phyloP scores from a whole-genome alignment of 768 basidiomycete genomes.

The Terana coerulea region DNA sequence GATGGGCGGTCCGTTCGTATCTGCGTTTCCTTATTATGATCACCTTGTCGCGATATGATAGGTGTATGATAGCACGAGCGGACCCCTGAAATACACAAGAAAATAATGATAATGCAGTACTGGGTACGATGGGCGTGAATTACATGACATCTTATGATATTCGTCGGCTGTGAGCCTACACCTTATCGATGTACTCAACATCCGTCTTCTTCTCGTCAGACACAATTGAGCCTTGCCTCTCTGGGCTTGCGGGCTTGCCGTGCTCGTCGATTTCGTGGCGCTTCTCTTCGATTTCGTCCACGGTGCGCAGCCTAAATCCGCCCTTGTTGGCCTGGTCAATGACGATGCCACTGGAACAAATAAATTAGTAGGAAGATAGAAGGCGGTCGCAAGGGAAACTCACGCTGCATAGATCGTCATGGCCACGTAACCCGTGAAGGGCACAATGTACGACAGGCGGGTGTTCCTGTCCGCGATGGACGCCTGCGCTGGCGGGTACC shows the following conservation, averaged over 20 bases:
- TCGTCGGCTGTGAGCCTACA: neutral
- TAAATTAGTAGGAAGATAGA: neutral
- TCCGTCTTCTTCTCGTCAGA: constrained; percentile 6
- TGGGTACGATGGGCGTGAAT: neutral
- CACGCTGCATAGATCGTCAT: constrained; percentile 58
- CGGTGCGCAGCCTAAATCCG: constrained; percentile 48
- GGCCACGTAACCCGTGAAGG: constrained; percentile 52
- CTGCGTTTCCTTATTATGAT: too few relatives aligned
- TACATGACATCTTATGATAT: neutral
- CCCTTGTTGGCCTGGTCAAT: constrained; percentile 44
- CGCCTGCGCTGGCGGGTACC: constrained; percentile 63
- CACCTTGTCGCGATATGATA: too few relatives aligned
- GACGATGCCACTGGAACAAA: constrained; percentile 44
- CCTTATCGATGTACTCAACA: constrained; percentile 6
- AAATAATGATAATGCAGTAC: neutral
- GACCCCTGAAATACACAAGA: neutral
- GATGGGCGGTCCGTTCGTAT: too few relatives aligned
- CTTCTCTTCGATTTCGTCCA: constrained; percentile 36
- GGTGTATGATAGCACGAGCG: too few relatives aligned
- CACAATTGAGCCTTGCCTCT: neutral
- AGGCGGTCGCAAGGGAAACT: constrained; percentile 24
- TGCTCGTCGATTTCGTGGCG: constrained; percentile 12
- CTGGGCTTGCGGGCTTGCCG: neutral
- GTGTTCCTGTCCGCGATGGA: constrained; percentile 49
- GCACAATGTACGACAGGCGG: constrained; percentile 56